Percentiles rank a stretch among this genome's conserved stretches.
These are phyloP conservation scores for Xylaria sp. DNA, from an alignment of 2,329 filamentous ascomycete species.

Conservation along the genomic window DNA sequence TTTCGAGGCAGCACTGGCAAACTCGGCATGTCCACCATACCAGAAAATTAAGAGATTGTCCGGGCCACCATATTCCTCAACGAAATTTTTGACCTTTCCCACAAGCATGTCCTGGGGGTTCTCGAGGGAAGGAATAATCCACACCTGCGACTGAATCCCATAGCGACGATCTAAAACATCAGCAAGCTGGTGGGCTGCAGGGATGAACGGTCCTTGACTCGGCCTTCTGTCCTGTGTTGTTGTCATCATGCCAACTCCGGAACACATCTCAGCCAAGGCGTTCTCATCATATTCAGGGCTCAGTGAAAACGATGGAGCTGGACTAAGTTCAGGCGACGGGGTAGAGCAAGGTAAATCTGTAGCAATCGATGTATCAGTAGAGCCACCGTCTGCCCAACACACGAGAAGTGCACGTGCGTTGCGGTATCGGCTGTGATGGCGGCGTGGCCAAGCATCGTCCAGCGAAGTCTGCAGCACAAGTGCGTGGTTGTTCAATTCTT, in stretches of 20 bases:
- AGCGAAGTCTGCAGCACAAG: conserved; percentile 2
- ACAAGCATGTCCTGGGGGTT: conserved; percentile 31
- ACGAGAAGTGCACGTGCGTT: conserved; percentile 31
- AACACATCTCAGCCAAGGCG: background rate
- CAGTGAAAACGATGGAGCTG: background rate
- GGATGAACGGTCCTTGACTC: conserved; percentile 27
- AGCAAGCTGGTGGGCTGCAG: conserved; percentile 28
- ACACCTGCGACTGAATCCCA: conserved; percentile 30
- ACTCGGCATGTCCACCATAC: conserved; percentile 36
- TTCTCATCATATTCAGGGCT: background rate
- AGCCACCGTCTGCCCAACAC: conserved; percentile 31
- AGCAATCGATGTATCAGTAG: background rate
- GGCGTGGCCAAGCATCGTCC: conserved; percentile 25
- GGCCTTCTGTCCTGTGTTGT: background rate
- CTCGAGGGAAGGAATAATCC: conserved; percentile 31
- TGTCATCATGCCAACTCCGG: background rate
- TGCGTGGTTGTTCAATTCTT: conserved; percentile 20
- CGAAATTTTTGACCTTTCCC: conserved; percentile 32
- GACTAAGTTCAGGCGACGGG: background rate
- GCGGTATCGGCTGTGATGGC: conserved; percentile 32
- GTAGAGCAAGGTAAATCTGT: background rate
- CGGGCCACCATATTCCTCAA: conserved; percentile 21
- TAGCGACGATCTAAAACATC: conserved; percentile 28
- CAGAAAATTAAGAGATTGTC: conserved; percentile 36
- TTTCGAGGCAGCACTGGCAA: background rate